A percentile compares a stretch with the other conserved stretches of the same genome.
These are phyloP conservation scores for Colletotrichum agaves DNA, from an alignment of 2,329 filamentous ascomycete genomes.

Conservation along the genomic window DNA sequence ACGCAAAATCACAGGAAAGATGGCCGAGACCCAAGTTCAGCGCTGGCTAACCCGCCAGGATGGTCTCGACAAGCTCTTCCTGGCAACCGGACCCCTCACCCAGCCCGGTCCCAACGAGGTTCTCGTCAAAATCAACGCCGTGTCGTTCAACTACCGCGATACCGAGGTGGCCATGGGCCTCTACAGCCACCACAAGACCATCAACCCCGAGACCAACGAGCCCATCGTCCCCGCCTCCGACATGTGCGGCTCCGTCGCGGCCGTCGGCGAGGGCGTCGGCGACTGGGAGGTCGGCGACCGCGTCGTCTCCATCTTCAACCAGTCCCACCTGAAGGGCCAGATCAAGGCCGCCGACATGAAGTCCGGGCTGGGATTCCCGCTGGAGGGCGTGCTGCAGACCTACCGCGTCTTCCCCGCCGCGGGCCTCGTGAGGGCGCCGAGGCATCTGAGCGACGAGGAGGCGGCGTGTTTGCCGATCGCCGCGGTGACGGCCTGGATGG, in stretches of 20 bases:
- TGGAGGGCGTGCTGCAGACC: slow-evolving; percentile 66
- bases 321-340: slow-evolving; percentile 67
- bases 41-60: slow-evolving; percentile 67
- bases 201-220: slow-evolving; percentile 49
- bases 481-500: slow-evolving; percentile 73
- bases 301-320: slow-evolving; percentile 74
- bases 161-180: slow-evolving; percentile 70
- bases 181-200: slow-evolving; percentile 72
- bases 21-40: slow-evolving; percentile 39
- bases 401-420: slow-evolving; percentile 68
- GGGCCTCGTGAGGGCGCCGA: slow-evolving; percentile 66
- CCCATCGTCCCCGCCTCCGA: slow-evolving; percentile 74
- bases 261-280: slow-evolving; percentile 51
- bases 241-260: slow-evolving; percentile 72
- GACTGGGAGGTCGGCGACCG: slow-evolving; percentile 67
- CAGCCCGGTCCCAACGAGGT: slow-evolving; percentile 62
- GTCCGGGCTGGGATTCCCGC: slow-evolving; percentile 69
- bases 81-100: slow-evolving; percentile 57
- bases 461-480: slow-evolving; percentile 71
- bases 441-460: slow-evolving; percentile 68
- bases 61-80: slow-evolving; percentile 64
- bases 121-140: slow-evolving; percentile 57
- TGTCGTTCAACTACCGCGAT: slow-evolving; percentile 62
- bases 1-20: neutral
- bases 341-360: slow-evolving; percentile 65